Conservation (phyloP, 2,329 filamentous ascomycete genomes). For the Trichothecium roseum region DNA sequence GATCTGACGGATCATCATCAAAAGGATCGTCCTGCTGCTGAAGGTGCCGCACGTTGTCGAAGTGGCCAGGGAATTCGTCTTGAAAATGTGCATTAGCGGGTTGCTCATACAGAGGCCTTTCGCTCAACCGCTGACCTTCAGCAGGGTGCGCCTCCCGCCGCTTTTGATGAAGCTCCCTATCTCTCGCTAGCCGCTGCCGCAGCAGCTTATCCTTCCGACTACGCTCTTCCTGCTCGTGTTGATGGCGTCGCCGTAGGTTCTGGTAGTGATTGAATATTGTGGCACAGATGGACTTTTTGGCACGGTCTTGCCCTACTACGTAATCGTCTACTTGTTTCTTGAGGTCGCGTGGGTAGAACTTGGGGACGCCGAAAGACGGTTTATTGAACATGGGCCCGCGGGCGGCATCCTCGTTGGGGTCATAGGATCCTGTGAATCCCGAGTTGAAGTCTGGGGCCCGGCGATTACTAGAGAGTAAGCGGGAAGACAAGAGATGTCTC, state of each 20-base stretch:
- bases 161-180: slow-evolving; percentile 47
- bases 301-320: slow-evolving; percentile 89
- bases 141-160: slow-evolving; percentile 57
- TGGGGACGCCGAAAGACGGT: slow-evolving; percentile 44
- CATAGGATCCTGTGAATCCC: slow-evolving; percentile 49
- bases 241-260: slow-evolving; percentile 65
- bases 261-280: slow-evolving; percentile 98
- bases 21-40: slow-evolving; percentile 20
- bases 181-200: slow-evolving; percentile 60
- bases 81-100: slow-evolving; percentile 23
- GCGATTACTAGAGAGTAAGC: slow-evolving; percentile 9
- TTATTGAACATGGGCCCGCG: slow-evolving; percentile 52
- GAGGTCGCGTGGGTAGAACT: slow-evolving; percentile 57
- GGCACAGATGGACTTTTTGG: slow-evolving; percentile 86
- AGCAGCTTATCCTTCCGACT: slow-evolving; percentile 52
- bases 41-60: slow-evolving; percentile 33
- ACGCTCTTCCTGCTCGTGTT: slow-evolving; percentile 61
- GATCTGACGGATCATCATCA: slow-evolving; percentile 23
- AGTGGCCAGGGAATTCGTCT: slow-evolving; percentile 47
- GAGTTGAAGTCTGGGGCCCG: slow-evolving; percentile 42
- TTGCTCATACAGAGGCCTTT: slow-evolving; percentile 13
- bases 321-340: slow-evolving; percentile 93
- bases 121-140: slow-evolving; percentile 50
- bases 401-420: slow-evolving; percentile 39
- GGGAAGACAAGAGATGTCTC: slow-evolving; percentile 15